Evolutionary conservation across 2,329 filamentous ascomycete genomes (phyloP).

Genomic region (Eutypa lata): DNA sequence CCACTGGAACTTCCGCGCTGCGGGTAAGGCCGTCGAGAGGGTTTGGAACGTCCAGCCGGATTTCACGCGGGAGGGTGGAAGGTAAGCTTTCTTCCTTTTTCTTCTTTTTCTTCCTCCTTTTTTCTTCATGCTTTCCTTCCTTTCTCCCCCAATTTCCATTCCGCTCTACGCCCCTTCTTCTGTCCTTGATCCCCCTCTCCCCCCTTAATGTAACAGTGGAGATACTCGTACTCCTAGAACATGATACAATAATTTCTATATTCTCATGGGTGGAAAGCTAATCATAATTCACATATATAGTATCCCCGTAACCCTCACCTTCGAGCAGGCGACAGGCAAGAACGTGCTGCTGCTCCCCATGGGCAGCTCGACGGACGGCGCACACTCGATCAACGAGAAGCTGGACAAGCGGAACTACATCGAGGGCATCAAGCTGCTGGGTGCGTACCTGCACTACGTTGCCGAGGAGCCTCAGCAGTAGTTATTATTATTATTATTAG

Average conservation of each 20-base stretch:
- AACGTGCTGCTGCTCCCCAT: slow-evolving; percentile 94
- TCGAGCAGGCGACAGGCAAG: slow-evolving; percentile 97
- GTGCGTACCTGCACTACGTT: slow-evolving; percentile 93
- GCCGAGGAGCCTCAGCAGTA: slow-evolving; percentile 69
- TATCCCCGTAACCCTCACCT: slow-evolving; percentile 94
- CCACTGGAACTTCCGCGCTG: slow-evolving; percentile 98
- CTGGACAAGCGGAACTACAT: slow-evolving; percentile 97
- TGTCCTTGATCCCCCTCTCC: background rate
- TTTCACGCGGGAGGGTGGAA: slow-evolving; percentile 92
- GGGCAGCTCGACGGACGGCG: slow-evolving; percentile 94
- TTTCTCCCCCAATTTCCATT: slow-evolving; percentile 1
- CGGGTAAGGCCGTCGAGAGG: slow-evolving; percentile 90
- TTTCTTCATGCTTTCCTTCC: slow-evolving; percentile 2
- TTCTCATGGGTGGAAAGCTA: no score
- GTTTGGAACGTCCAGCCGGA: slow-evolving; percentile 94
- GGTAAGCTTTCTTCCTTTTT: slow-evolving; percentile 54
- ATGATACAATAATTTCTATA: no score
- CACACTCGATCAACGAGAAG: slow-evolving; percentile 98
- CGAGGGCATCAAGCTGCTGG: slow-evolving; percentile 92
- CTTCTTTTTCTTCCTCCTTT: no score
- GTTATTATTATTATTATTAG: no score
- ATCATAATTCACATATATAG: no score
- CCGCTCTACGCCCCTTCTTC: no score
- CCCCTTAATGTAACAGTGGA: no score
- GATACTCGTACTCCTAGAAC: no score